A percentile compares a stretch with the other conserved stretches of the same genome.
These are phyloP conservation scores for Hypoxylon sp. DNA, from an alignment of 2,329 filamentous ascomycete genomes.

Conservation along the genomic window DNA sequence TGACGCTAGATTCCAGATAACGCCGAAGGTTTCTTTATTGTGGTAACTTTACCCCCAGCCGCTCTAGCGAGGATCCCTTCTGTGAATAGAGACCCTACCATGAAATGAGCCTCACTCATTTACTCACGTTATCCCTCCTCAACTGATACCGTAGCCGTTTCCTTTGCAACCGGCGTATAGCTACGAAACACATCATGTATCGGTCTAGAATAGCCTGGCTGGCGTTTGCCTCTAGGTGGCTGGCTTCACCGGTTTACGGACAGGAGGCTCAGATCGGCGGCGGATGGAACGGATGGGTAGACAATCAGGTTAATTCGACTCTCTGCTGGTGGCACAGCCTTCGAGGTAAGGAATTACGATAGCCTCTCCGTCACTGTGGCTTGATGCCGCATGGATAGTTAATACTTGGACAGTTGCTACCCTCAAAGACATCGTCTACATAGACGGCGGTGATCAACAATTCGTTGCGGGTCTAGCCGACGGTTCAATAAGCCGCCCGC, in stretches of 20 bases:
- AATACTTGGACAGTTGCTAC: constrained; percentile 63
- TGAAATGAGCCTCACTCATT: constrained; percentile 47
- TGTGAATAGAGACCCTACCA: constrained; percentile 35
- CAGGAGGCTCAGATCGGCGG: constrained; percentile 54
- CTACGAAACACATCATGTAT: constrained; percentile 51
- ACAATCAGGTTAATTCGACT: constrained; percentile 68
- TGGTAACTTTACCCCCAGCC: constrained; percentile 40
- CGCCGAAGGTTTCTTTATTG: constrained; percentile 41
- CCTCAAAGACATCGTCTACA: constrained; percentile 73
- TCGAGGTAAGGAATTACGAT: constrained; percentile 54
- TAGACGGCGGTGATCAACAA: constrained; percentile 73
- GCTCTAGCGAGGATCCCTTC: constrained; percentile 23
- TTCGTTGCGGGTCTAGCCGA: constrained; percentile 68
- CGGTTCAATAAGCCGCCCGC: constrained; percentile 55
- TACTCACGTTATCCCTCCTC: constrained; percentile 21
- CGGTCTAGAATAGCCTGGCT: constrained; percentile 49
- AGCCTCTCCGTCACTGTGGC: constrained; percentile 42
- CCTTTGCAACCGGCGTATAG: constrained; percentile 31
- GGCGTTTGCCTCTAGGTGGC: constrained; percentile 51
- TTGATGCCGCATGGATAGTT: constrained; percentile 42
- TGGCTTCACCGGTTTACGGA: constrained; percentile 54
- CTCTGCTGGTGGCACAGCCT: constrained; percentile 71
- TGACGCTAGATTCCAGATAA: constrained; percentile 40
- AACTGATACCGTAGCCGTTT: constrained; percentile 34
- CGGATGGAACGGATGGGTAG: constrained; percentile 61